Percentiles rank a stretch among this genome's conserved stretches.
Conservation (phyloP, 768 basidiomycete species). For the Kwoniella dendrophila region DNA sequence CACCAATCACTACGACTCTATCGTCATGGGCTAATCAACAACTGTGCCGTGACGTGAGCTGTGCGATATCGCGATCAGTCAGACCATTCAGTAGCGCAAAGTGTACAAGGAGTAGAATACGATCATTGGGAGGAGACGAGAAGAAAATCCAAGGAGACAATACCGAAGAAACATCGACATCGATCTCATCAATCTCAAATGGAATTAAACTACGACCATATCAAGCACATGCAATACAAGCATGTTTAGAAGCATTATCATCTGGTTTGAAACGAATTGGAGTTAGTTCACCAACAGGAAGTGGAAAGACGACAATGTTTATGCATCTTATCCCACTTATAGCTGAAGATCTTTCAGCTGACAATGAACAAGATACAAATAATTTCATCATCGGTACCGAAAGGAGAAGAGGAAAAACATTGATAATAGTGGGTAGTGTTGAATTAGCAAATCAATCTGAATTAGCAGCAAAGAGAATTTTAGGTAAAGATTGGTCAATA, state of each 20-base stretch:
- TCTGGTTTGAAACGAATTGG: conserved; percentile 64
- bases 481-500: conserved; percentile 70
- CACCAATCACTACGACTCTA: too few species aligned
- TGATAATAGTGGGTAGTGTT: conserved; percentile 79
- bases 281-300: conserved; percentile 53
- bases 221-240: conserved; percentile 75
- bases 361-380: background rate
- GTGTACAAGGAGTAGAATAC: too few species aligned
- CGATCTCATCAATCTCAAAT: background rate
- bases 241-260: conserved; percentile 72
- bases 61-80: too few species aligned
- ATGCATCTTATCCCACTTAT: conserved; percentile 75
- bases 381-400: background rate
- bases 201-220: conserved; percentile 72
- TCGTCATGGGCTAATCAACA: too few species aligned
- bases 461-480: conserved; percentile 66
- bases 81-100: too few species aligned
- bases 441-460: conserved; percentile 89
- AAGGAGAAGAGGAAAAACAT: conserved; percentile 58
- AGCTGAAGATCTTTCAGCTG: conserved; percentile 15
- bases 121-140: too few species aligned
- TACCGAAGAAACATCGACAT: background rate
- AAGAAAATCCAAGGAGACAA: background rate
- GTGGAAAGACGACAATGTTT: conserved; percentile 87
- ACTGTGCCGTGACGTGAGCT: too few species aligned